Evolutionary conservation across 73 alveolate species (phyloP), one percentile per base, ranked within the genome.

Genomic region (Blepharisma stoltei): DNA sequence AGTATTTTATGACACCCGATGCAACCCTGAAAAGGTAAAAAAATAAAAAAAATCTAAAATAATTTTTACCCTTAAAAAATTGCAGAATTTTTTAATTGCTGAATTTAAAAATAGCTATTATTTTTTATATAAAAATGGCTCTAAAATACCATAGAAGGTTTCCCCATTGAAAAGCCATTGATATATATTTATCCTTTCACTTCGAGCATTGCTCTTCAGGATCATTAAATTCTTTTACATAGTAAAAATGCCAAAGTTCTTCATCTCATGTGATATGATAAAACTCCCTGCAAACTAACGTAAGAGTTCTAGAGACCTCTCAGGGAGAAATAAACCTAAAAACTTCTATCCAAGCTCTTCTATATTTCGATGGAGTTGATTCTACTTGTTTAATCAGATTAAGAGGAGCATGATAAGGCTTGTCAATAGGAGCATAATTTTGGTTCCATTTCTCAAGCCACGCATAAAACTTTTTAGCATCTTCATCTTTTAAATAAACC

Each of bases 211-310:
- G 46, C 14, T n/a, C 20, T 7, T 14, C 48, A 60, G 46, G 3
- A 2, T 1, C 2, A 1, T 20, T 0, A 60, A 60, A 60, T 8
- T 60, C 73, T 0, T 38, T 60, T 25, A 20, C 2, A 20, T 1
- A 9, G 2, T 14, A 60, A 25, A 8, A 18, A 14, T 60, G 14
- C 73, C 73, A 60, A 18, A 60, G 45, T 25, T 60, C 73, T 25
- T n/a, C 46, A 8, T 60, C 73, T 38, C 73, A 60, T 2, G 73
- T 60, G 2, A 25, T 25, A 18, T 60, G 73, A 25, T 60, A 60
- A 60, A 60, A 60, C 23, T 60, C 73, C 23, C 23, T 60, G 5
- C 48, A 20, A 25, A 60, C 73, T 20, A 18, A 18, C 3, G 73
- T 1, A 20, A 32, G 41, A 32, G 41, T 32, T 32, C 41, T 32